Evolutionary conservation across 202 grass and related monocot species (phyloP).

Genomic region (Musa balbisiana): DNA sequence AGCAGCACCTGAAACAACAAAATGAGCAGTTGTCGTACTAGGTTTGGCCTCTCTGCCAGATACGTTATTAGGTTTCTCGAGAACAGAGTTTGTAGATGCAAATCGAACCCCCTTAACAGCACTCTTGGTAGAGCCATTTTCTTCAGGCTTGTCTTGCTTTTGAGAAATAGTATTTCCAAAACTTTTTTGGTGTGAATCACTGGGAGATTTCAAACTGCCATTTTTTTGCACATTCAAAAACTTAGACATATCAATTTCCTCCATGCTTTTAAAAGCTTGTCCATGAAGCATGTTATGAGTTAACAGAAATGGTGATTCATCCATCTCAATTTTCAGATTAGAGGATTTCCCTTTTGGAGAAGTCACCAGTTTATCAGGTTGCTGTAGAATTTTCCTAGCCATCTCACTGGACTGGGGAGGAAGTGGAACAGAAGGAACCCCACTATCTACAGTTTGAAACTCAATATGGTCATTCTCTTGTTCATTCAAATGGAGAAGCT

Average conservation of each 20-base stretch:
- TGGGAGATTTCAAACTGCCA: conserved; percentile 1
- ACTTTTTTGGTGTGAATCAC: neutral
- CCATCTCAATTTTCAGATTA: conserved; percentile 3
- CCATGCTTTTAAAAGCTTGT: conserved; percentile 10
- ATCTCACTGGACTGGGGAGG: conserved; percentile 13
- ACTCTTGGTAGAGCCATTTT: neutral
- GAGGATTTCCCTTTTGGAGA: conserved; percentile 15
- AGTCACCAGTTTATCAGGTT: conserved; percentile 13
- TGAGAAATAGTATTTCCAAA: neutral
- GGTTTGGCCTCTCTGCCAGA: neutral
- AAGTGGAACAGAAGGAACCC: neutral
- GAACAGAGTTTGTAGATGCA: neutral
- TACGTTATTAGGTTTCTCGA: neutral
- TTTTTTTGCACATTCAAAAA: conserved; percentile 3
- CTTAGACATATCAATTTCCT: conserved; percentile 10
- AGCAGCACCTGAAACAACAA: neutral
- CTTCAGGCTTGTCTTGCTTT: neutral
- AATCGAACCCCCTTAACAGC: neutral
- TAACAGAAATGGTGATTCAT: neutral
- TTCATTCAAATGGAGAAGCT: conserved; percentile 2
- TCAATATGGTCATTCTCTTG: neutral
- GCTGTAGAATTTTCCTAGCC: conserved; percentile 8
- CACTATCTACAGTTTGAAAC: neutral
- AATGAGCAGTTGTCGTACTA: neutral
- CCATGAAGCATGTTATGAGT: neutral